These are phyloP conservation scores for Spatholobus suberectus DNA, from an alignment of 306 rosid genomes.

Conservation along the genomic window DNA sequence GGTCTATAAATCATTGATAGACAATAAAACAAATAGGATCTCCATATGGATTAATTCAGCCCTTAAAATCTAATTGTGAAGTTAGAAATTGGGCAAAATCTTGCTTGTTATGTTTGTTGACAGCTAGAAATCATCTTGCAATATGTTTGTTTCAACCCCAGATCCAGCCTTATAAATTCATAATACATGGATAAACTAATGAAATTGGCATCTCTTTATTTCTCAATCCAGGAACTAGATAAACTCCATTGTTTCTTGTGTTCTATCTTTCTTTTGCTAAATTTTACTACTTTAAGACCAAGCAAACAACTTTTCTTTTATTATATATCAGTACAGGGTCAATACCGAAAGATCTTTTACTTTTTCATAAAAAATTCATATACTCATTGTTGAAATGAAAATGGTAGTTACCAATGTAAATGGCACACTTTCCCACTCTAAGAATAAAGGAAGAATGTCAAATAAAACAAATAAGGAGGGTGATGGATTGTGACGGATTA, in stretches of 20 bases:
- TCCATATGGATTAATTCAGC: background rate
- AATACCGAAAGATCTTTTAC: background rate
- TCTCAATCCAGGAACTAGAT: background rate
- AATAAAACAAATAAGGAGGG: conserved; percentile 3
- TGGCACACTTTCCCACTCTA: conserved; percentile 19
- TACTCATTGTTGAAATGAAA: background rate
- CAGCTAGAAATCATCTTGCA: background rate
- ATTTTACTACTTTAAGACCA: background rate
- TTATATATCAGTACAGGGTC: background rate
- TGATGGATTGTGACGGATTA: background rate
- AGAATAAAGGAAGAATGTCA: background rate
- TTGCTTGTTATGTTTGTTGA: background rate
- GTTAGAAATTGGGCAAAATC: background rate
- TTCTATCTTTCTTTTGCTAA: background rate
- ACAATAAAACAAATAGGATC: background rate
- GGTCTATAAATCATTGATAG: background rate
- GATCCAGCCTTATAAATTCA: background rate
- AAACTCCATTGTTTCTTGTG: background rate
- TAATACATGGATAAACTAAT: background rate
- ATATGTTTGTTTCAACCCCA: background rate
- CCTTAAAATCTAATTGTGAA: background rate
- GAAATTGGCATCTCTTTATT: background rate
- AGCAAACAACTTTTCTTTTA: background rate
- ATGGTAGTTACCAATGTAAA: background rate
- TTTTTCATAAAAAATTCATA: background rate